Conservation (phyloP, 805 yeast species). For the Yarrowia keelungensis region DNA sequence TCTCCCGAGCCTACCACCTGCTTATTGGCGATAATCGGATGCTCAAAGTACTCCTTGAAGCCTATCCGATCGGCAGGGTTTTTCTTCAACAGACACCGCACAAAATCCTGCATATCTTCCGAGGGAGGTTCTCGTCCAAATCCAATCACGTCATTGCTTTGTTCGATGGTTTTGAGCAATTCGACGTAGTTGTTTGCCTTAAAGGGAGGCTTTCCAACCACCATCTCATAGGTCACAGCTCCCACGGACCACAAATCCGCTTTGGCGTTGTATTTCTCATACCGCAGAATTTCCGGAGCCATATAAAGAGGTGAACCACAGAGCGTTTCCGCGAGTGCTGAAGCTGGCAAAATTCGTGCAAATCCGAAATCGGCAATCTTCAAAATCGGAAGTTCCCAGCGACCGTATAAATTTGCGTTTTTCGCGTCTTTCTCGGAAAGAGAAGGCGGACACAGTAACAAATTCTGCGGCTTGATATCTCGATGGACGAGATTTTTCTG, state of each 20-base stretch:
- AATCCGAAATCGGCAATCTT: conserved; percentile 98
- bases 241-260: conserved; percentile 99
- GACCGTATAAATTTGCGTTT: conserved; percentile 68
- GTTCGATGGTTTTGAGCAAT: conserved; percentile 82
- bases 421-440: conserved; percentile 67
- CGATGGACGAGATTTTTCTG: conserved; percentile 87
- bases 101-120: conserved; percentile 69
- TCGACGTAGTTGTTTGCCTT: conserved; percentile 93
- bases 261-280: conserved; percentile 95
- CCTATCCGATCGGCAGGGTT: conserved; percentile 89
- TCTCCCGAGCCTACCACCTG: conserved; percentile 50
- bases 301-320: conserved; percentile 98
- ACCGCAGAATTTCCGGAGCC: conserved; percentile 97
- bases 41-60: conserved; percentile 83
- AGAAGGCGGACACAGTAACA: conserved; percentile 79
- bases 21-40: conserved; percentile 62
- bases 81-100: conserved; percentile 76
- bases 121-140: conserved; percentile 68
- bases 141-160: conserved; percentile 73
- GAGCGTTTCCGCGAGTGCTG: conserved; percentile 93
- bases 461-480: conserved; percentile 93
- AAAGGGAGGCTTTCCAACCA: conserved; percentile 96
- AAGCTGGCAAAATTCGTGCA: conserved; percentile 90
- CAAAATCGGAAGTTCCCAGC: conserved; percentile 86
- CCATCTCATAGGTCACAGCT: conserved; percentile 93